Conservation (phyloP, 2,329 filamentous ascomycete species). For the Elsinoe arachidis region DNA sequence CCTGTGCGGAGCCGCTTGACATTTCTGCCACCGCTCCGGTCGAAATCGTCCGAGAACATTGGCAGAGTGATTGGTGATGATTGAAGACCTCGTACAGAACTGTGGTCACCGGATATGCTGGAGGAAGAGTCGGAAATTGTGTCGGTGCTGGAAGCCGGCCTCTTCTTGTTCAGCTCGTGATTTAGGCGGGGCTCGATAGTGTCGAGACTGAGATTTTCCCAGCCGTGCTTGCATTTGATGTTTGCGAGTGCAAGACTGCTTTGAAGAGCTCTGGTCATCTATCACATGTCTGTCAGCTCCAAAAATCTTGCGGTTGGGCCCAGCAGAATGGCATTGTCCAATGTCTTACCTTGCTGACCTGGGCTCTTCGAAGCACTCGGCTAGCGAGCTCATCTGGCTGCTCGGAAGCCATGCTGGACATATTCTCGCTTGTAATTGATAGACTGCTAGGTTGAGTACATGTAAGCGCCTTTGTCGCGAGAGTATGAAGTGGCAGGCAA, state of each 20-base stretch:
- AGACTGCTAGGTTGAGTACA: background rate
- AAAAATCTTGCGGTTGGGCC: background rate
- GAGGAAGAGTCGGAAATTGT: constrained; percentile 81
- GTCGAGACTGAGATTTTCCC: constrained; percentile 81
- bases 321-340: background rate
- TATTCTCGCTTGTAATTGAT: constrained; percentile 13
- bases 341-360: constrained; percentile 30
- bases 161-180: constrained; percentile 66
- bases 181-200: constrained; percentile 77
- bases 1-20: constrained; percentile 22
- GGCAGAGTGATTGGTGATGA: constrained; percentile 78
- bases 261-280: constrained; percentile 91
- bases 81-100: constrained; percentile 57
- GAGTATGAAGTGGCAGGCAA: background rate
- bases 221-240: constrained; percentile 94
- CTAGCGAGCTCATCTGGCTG: constrained; percentile 29
- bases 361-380: constrained; percentile 30
- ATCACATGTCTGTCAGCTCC: constrained; percentile 16
- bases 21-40: constrained; percentile 52
- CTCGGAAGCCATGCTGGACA: constrained; percentile 20
- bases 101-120: constrained; percentile 67
- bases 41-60: constrained; percentile 75
- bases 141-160: constrained; percentile 58
- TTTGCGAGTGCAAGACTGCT: constrained; percentile 91
- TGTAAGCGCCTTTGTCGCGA: background rate